Conservation (phyloP, 352 stramenopile genomes). For the Pythium biforme region DNA sequence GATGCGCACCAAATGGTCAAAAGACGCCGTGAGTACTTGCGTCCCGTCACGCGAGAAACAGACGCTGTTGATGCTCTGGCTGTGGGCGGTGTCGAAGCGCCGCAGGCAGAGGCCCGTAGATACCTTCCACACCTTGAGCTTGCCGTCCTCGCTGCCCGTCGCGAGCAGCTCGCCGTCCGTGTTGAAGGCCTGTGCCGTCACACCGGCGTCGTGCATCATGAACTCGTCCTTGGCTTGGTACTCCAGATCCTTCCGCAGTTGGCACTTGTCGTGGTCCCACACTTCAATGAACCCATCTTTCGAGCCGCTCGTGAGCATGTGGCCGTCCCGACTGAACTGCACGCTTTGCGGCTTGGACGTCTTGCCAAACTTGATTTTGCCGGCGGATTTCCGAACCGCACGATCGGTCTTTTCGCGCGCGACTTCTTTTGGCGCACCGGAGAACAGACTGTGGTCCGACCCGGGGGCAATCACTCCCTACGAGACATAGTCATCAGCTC, state of each 20-base stretch:
- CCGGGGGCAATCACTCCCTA: constrained; percentile 61
- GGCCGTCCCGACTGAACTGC: constrained; percentile 87
- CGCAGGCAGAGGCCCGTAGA: constrained; percentile 87
- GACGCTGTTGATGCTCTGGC: constrained; percentile 81
- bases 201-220: constrained; percentile 89
- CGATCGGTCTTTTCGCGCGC: constrained; percentile 61
- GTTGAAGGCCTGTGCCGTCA: constrained; percentile 88
- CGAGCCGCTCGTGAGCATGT: constrained; percentile 90
- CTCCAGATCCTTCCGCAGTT: constrained; percentile 88
- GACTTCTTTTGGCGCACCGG: constrained; percentile 51
- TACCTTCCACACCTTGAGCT: constrained; percentile 93
- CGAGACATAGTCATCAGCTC: no score
- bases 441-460: constrained; percentile 84
- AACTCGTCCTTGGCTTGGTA: constrained; percentile 94
- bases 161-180: constrained; percentile 87
- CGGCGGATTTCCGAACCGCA: constrained; percentile 54
- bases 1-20: constrained; percentile 90
- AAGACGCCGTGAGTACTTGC: constrained; percentile 88
- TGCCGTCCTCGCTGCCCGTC: constrained; percentile 82
- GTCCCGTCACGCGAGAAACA: constrained; percentile 89
- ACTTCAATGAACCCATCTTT: constrained; percentile 95
- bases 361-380: constrained; percentile 91
- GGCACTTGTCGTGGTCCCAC: constrained; percentile 91
- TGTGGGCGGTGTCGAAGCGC: constrained; percentile 85
- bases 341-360: constrained; percentile 78